Conservation (phyloP, 371 early-diverging fungal genomes). For the Rhizomucor miehei region DNA sequence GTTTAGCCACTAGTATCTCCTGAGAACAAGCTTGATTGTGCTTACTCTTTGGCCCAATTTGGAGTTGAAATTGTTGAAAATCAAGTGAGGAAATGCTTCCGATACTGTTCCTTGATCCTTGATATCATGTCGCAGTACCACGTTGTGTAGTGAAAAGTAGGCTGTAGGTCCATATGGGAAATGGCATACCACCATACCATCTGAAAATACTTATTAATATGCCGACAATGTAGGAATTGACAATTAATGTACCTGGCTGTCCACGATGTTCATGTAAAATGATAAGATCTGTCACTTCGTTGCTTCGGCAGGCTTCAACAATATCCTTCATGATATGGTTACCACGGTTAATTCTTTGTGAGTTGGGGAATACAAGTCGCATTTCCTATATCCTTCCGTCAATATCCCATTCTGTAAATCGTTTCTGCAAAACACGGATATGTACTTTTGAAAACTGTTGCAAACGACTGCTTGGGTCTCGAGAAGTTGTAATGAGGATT, state of each 20-base stretch:
- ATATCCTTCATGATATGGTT: conserved; percentile 95
- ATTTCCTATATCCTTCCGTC: conserved; percentile 65
- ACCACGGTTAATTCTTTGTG: conserved; percentile 98
- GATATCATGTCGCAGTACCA: conserved; percentile 96
- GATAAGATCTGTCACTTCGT: conserved; percentile 96
- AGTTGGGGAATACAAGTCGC: conserved; percentile 94
- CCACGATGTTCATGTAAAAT: conserved; percentile 98
- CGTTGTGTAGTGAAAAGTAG: conserved; percentile 96
- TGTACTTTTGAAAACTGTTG: conserved; percentile 91
- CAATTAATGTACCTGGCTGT: conserved; percentile 70
- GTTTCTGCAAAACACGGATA: no score
- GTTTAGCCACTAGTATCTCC: no score
- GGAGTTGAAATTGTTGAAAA: conserved; percentile 91
- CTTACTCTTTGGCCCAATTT: conserved; percentile 84
- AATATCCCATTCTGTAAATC: no score
- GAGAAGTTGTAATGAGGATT: conserved; percentile 95
- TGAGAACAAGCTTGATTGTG: not conserved
- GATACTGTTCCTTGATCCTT: conserved; percentile 94
- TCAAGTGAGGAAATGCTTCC: conserved; percentile 94
- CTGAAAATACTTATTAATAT: conserved; percentile 40
- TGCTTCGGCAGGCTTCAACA: conserved; percentile 91
- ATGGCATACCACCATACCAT: conserved; percentile 95
- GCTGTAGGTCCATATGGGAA: conserved; percentile 99
- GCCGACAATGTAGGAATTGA: not conserved
- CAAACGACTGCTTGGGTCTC: conserved; percentile 94